phyloP scores from a whole-genome alignment of 345 rosid species.

The Populus pruinosa region DNA sequence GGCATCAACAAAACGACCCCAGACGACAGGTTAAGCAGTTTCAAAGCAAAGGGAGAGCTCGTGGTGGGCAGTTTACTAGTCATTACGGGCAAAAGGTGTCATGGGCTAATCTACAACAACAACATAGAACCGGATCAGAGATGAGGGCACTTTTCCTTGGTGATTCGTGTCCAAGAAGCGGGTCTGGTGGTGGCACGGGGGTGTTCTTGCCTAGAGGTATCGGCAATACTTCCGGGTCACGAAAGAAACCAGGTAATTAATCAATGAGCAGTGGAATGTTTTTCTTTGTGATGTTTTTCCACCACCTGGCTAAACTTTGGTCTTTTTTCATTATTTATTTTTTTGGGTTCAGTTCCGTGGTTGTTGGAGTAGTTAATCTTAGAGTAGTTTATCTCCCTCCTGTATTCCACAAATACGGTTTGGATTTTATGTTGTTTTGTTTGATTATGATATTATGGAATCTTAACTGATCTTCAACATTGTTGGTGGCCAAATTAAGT shows the following conservation, averaged over 20 bases:
- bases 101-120: constrained; percentile 23
- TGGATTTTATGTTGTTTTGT: background rate
- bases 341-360: background rate
- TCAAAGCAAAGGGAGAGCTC: constrained; percentile 23
- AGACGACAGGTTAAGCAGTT: constrained; percentile 12
- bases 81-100: constrained; percentile 15
- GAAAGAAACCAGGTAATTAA: constrained; percentile 54
- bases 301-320: background rate
- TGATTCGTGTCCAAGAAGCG: constrained; percentile 40
- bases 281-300: background rate
- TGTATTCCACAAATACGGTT: constrained; percentile 3
- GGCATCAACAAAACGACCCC: constrained; percentile 7
- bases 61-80: background rate
- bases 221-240: constrained; percentile 40
- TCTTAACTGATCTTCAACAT: constrained; percentile 15
- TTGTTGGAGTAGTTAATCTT: constrained; percentile 21
- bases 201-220: constrained; percentile 75
- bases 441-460: constrained; percentile 12
- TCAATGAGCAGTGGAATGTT: background rate
- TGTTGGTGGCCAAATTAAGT: constrained; percentile 10
- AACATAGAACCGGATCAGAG: constrained; percentile 41
- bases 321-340: background rate
- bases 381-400: constrained; percentile 3
- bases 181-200: constrained; percentile 69
- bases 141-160: constrained; percentile 64